phyloP scores from a whole-genome alignment of 805 yeast species.

The Debaryomyces prosopidis region DNA sequence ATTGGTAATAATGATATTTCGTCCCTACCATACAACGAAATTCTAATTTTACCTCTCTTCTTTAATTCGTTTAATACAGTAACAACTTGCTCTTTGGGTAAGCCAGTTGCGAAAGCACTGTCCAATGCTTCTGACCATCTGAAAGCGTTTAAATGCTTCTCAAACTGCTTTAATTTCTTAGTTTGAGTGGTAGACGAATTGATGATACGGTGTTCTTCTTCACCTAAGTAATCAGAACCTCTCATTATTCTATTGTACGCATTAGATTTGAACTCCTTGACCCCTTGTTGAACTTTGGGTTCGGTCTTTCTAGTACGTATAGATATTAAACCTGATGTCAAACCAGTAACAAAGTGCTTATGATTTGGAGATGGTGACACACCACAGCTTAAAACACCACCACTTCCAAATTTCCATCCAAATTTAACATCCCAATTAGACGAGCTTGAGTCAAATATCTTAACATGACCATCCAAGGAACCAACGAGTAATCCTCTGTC shows the following conservation, averaged over 20 bases:
- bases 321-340: conserved; percentile 84
- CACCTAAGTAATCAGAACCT: conserved; percentile 90
- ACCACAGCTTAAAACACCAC: conserved; percentile 87
- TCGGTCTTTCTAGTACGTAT: conserved; percentile 83
- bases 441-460: conserved; percentile 79
- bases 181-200: conserved; percentile 51
- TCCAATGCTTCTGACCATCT: conserved; percentile 93
- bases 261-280: conserved; percentile 51
- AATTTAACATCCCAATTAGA: conserved; percentile 83
- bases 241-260: conserved; percentile 81
- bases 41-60: conserved; percentile 83
- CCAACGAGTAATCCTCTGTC: conserved; percentile 87
- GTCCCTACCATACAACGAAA: conserved; percentile 79
- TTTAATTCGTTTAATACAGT: conserved; percentile 85
- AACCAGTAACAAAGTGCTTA: conserved; percentile 89
- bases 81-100: conserved; percentile 75
- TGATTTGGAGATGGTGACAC: conserved; percentile 71
- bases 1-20: conserved; percentile 85
- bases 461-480: conserved; percentile 95
- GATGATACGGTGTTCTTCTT: conserved; percentile 73
- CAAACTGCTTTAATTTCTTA: conserved; percentile 78
- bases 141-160: conserved; percentile 80
- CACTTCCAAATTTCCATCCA: conserved; percentile 93
- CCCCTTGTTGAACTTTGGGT: conserved; percentile 53
- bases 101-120: conserved; percentile 76